Base-by-base conservation (phyloP, 164 flowering plant species). In the Aristolochia californica region DNA sequence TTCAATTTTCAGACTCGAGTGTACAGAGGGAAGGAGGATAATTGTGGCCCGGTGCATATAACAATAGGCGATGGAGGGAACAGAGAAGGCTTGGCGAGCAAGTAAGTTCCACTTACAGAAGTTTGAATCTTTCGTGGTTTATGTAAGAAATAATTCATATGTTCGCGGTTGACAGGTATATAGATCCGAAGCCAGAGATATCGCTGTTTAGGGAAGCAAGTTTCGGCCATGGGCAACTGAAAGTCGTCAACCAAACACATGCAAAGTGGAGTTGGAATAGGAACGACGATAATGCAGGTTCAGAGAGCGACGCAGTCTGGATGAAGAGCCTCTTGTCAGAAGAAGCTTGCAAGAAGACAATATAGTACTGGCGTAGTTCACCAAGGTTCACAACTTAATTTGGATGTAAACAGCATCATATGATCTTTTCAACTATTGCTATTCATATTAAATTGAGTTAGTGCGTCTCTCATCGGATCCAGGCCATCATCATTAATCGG, bases 181-280 rank as follows among this genome's bases (percentile, higher is more conserved):
- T 23, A 21, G 63, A 80, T 26, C 97, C 91, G 13, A 48, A 69
- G 15, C 83, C 88, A 0, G 23, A 55, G 0, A 79, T 78, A 58
- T 90, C 97, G 1, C 4, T 74, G 0, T 85, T 83, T 58, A 79
- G 95, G 53, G 95, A 90, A 68, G 83, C 97, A 2, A 87, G 95
- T 64, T 90, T 87, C 47, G 97, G 97, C 55, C 95, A 87, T 49
- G 95, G 90, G 13, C 68, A 60, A 48, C 45, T 87, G 1, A 63
- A 72, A 57, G 77, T 90, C 61, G 68, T 79, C 60, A 83, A 90
- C 62, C 77, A 55, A 48, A 83, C 61, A 20, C 77, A 79, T 66
- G 85, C 93, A 11, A 51, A 38, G 38, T 90, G 95, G 95, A 63
- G 72, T 16, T 90, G 97, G 95, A 83, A 83, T 38, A 62, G 93